Percentiles rank a stretch among this genome's conserved stretches.
Evolutionary conservation across 2,329 filamentous ascomycete species (phyloP).

Genomic region (Alternaria arbusti): DNA sequence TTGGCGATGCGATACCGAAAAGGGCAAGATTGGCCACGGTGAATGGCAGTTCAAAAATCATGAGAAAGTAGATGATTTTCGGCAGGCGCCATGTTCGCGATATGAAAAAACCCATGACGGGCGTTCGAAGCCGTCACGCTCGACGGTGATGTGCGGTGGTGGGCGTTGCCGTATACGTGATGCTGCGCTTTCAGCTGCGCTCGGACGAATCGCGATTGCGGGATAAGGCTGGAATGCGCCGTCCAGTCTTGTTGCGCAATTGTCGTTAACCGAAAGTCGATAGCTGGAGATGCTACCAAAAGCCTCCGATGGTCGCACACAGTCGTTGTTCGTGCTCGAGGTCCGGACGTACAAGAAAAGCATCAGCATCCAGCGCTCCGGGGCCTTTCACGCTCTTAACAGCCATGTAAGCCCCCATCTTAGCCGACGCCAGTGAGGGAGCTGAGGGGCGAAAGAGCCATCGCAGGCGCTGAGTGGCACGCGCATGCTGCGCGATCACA

Average conservation of each 20-base stretch:
- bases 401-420: conserved; percentile 21
- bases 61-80: conserved; percentile 61
- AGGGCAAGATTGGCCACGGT: conserved; percentile 71
- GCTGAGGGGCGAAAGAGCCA: conserved; percentile 30
- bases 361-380: conserved; percentile 11
- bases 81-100: conserved; percentile 62
- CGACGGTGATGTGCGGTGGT: background rate
- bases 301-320: conserved; percentile 15
- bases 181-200: conserved; percentile 10
- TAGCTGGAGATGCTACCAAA: background rate
- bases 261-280: background rate
- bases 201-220: conserved; percentile 8
- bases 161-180: background rate
- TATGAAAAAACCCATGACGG: conserved; percentile 55
- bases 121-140: background rate
- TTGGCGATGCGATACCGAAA: conserved; percentile 75
- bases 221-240: conserved; percentile 4
- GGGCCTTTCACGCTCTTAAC: conserved; percentile 34
- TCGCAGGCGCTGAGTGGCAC: conserved; percentile 43
- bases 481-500: conserved; percentile 39
- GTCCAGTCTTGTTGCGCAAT: background rate
- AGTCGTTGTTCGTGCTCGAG: conserved; percentile 12
- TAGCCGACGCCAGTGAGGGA: conserved; percentile 21
- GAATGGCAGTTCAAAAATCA: conserved; percentile 70
- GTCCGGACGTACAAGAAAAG: conserved; percentile 7